Evolutionary conservation across 148 eudicot species (phyloP).

Genomic region (Rhododendron henanense): DNA sequence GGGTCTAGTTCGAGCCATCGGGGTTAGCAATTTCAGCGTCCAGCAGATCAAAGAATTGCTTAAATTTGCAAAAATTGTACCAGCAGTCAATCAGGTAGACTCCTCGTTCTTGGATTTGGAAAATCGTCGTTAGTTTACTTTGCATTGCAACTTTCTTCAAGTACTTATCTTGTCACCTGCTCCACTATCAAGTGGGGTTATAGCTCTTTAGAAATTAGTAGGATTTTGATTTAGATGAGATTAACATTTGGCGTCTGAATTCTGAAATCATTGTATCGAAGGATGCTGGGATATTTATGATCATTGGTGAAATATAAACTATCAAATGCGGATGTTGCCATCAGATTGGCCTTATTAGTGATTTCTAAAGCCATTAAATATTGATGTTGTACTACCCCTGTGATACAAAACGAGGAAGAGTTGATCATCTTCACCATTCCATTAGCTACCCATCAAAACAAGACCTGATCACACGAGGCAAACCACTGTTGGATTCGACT

Average conservation of each 20-base stretch:
- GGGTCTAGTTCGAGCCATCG: conserved; percentile 33
- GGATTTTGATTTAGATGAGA: background rate
- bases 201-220: background rate
- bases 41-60: conserved; percentile 30
- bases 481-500: background rate
- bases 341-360: background rate
- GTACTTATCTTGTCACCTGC: background rate
- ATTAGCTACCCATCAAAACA: background rate
- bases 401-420: background rate
- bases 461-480: background rate
- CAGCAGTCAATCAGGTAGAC: conserved; percentile 32
- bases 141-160: background rate
- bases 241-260: background rate
- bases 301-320: background rate
- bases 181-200: background rate
- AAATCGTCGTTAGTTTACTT: background rate
- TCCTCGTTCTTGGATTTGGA: conserved; percentile 2
- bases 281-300: background rate
- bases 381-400: background rate
- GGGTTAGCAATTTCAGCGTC: conserved; percentile 26
- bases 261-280: background rate
- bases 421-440: background rate
- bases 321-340: background rate
- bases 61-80: conserved; percentile 27
- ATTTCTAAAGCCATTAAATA: background rate